These are phyloP conservation scores for Kwoniella heveanensis DNA, from an alignment of 768 basidiomycete genomes.

Conservation along the genomic window DNA sequence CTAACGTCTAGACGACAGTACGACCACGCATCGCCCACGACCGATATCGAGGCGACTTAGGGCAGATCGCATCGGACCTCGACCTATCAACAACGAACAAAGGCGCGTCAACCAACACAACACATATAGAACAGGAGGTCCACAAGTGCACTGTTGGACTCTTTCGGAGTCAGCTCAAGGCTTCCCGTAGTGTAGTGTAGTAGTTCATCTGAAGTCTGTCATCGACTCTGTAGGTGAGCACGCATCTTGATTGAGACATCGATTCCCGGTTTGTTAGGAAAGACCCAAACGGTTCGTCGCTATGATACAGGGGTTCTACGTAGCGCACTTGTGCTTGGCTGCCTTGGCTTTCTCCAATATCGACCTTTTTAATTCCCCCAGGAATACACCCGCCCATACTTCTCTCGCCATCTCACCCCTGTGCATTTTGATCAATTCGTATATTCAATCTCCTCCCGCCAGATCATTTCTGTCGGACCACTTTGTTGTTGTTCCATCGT, in stretches of 20 bases:
- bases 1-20: constrained; percentile 16
- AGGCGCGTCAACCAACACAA: constrained; percentile 1
- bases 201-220: not conserved
- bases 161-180: not conserved
- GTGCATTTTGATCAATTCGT: not conserved
- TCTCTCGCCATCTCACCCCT: not conserved
- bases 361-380: not conserved
- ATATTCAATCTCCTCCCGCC: too few species aligned
- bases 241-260: not conserved
- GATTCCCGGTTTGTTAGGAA: not conserved
- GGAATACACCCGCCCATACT: too few species aligned
- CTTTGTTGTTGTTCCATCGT: not conserved
- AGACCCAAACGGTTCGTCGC: too few species aligned
- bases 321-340: not conserved
- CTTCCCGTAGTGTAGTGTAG: constrained; percentile 6
- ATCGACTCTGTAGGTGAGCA: constrained; percentile 16
- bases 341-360: not conserved
- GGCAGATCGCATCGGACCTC: not conserved
- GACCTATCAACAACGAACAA: not conserved
- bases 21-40: not conserved
- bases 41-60: not conserved
- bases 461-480: not conserved
- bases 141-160: not conserved
- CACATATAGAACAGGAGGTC: not conserved
- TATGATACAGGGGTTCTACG: not conserved